Percentiles rank a stretch among this genome's conserved stretches.
Conservation (phyloP, 805 yeast genomes). For the Candida patagonica region DNA sequence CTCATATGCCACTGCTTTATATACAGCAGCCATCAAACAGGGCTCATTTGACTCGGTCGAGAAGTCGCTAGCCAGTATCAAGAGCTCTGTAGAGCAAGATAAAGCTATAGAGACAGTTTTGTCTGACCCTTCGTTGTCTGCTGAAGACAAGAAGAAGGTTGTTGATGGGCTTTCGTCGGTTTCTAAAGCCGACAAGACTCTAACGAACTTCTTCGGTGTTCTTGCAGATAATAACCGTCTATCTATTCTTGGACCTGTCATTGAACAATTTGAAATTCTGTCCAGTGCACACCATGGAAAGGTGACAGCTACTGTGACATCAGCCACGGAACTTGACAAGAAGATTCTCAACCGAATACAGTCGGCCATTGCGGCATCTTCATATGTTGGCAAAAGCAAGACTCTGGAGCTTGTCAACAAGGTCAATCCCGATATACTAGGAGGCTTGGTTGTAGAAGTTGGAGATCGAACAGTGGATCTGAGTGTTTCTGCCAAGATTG, state of each 20-base stretch:
- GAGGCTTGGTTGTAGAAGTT: slow-evolving; percentile 92
- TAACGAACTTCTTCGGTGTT: slow-evolving; percentile 70
- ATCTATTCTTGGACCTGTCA: slow-evolving; percentile 53
- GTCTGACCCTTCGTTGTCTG: slow-evolving; percentile 74
- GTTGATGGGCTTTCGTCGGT: slow-evolving; percentile 46
- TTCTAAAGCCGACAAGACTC: slow-evolving; percentile 55
- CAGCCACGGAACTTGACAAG: slow-evolving; percentile 74
- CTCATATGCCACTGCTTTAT: slow-evolving; percentile 92
- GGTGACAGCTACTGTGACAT: slow-evolving; percentile 87
- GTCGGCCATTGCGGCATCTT: slow-evolving; percentile 65
- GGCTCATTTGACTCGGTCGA: slow-evolving; percentile 65
- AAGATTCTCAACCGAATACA: slow-evolving; percentile 71
- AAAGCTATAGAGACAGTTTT: slow-evolving; percentile 52
- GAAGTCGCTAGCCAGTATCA: slow-evolving; percentile 52
- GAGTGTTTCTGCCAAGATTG: slow-evolving; percentile 73
- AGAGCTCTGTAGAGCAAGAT: slow-evolving; percentile 50
- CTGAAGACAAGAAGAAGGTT: slow-evolving; percentile 62
- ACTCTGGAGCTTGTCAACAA: slow-evolving; percentile 74
- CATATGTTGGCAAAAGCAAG: slow-evolving; percentile 77
- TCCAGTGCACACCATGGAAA: slow-evolving; percentile 86
- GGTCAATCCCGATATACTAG: slow-evolving; percentile 84
- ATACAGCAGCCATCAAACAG: slow-evolving; percentile 80
- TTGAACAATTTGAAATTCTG: slow-evolving; percentile 63
- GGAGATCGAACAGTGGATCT: slow-evolving; percentile 96
- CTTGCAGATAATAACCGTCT: slow-evolving; percentile 94